A percentile compares a stretch with the other conserved stretches of the same genome.
Conservation (phyloP, 306 rosid species). For the Malus domestica region ASM211411v1 NC_041800.1:24105733-24106232, state of each 20-base stretch:
- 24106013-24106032: not conserved
- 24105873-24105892: not conserved
- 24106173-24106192: conserved; percentile 68
- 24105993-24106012: not conserved
- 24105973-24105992: conserved; percentile 44
- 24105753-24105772: too few species aligned
- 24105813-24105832: not conserved
- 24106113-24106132: conserved; percentile 24
- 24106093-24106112: conserved; percentile 45
- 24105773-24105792: too few species aligned
- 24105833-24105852: not conserved
- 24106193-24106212: conserved; percentile 25
- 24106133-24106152: conserved; percentile 67
- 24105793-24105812: too few species aligned
- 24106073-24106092: conserved; percentile 61
- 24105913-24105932: not conserved
- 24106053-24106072: conserved; percentile 52
- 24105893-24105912: not conserved
- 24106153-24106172: conserved; percentile 55
- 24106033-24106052: conserved; percentile 21
- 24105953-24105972: conserved; percentile 41
- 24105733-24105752: too few species aligned
- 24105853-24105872: not conserved
- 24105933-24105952: conserved; percentile 3
- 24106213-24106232: not conserved